Evolutionary conservation across 2,329 filamentous ascomycete genomes (phyloP).

Genomic region (Purpureocillium lavendulum): DNA sequence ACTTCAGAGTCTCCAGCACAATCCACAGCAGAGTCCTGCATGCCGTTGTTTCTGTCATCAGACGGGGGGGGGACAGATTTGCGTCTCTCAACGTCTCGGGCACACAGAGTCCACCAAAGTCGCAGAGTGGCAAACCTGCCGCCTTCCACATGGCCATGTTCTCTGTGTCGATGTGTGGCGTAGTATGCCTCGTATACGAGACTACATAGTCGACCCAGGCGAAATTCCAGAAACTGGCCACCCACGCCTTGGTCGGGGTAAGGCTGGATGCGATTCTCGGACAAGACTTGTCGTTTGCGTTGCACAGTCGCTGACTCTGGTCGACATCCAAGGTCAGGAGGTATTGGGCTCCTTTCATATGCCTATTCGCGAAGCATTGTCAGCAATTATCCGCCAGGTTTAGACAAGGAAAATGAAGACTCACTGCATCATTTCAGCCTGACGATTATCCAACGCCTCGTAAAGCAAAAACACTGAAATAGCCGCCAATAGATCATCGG

Average conservation of each 20-base stretch:
- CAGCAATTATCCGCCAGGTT: no score
- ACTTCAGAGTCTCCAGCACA: conserved; percentile 6
- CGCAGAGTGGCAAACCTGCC: conserved; percentile 7
- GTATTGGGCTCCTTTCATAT: no score
- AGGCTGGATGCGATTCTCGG: not conserved
- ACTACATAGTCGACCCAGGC: conserved; percentile 10
- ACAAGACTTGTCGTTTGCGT: conserved; percentile 2
- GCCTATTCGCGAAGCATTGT: no score
- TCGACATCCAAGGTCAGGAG: no score
- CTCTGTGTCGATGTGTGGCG: conserved; percentile 6
- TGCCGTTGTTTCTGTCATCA: conserved; percentile 9
- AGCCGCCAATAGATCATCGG: conserved; percentile 9
- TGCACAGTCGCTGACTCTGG: conserved; percentile 8
- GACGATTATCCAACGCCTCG: conserved; percentile 10
- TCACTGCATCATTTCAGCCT: conserved; percentile 8
- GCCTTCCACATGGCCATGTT: conserved; percentile 9
- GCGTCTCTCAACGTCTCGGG: conserved; percentile 5
- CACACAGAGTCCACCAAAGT: conserved; percentile 2
- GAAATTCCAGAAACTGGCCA: conserved; percentile 11
- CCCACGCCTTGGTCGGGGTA: conserved; percentile 7
- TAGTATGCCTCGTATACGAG: conserved; percentile 5
- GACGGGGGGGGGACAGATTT: not conserved
- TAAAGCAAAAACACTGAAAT: conserved; percentile 11
- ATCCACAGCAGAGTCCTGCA: conserved; percentile 10
- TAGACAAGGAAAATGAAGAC: not conserved